Conservation (phyloP, 768 basidiomycete genomes). For the Naganishia kalamii region DNA sequence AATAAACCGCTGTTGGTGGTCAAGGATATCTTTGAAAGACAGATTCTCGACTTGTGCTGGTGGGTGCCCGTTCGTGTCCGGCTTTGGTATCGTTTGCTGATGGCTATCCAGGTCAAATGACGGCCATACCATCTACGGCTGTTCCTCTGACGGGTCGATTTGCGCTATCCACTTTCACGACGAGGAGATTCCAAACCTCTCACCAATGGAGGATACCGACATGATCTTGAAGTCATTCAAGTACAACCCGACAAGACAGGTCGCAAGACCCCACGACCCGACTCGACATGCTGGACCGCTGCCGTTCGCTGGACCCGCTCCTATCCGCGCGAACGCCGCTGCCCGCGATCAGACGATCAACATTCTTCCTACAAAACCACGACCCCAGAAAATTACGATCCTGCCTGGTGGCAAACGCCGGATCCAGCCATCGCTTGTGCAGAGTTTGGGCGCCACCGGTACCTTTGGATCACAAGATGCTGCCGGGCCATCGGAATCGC, state of each 20-base stretch:
- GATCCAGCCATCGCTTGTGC: conserved; percentile 49
- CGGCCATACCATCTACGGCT: conserved; percentile 84
- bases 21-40: conserved; percentile 86
- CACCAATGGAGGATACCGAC: conserved; percentile 50
- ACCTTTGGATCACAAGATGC: not conserved
- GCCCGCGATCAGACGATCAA: conserved; percentile 22
- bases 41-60: conserved; percentile 95
- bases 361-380: conserved; percentile 23
- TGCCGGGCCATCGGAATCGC: not conserved
- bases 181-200: conserved; percentile 41
- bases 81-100: not conserved
- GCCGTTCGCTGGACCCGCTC: not conserved
- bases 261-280: not conserved
- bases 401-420: conserved; percentile 57
- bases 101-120: conserved; percentile 69
- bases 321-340: not conserved
- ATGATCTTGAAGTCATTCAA: conserved; percentile 29
- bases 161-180: conserved; percentile 75
- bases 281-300: not conserved
- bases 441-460: conserved; percentile 19
- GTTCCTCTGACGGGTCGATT: conserved; percentile 91
- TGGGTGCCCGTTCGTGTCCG: conserved; percentile 47
- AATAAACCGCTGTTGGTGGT: conserved; percentile 86
- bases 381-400: conserved; percentile 36
- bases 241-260: not conserved